These are phyloP conservation scores for Lentinula novae-zelandiae DNA, from an alignment of 1,284 basidiomycete genomes.

Conservation along the genomic window DNA sequence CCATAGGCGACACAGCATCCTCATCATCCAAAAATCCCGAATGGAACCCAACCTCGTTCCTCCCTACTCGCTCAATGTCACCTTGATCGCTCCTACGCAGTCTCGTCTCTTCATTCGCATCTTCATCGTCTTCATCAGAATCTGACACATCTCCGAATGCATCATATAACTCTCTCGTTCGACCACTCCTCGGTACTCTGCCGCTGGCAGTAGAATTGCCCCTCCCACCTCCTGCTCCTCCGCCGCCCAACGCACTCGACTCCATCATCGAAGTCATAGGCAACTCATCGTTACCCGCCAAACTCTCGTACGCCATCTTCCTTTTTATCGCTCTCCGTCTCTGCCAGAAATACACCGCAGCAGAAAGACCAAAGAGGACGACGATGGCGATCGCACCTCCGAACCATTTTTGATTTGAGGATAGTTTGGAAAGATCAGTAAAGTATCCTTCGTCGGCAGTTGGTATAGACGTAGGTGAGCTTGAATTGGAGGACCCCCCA, in stretches of 20 bases:
- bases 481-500: conserved; percentile 20
- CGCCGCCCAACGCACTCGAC: conserved; percentile 20
- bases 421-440: conserved; percentile 73
- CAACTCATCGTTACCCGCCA: conserved; percentile 59
- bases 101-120: conserved; percentile 62
- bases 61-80: neutral
- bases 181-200: neutral
- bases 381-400: conserved; percentile 74
- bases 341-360: conserved; percentile 71
- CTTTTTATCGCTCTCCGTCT: conserved; percentile 37
- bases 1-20: conserved; percentile 24
- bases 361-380: conserved; percentile 64
- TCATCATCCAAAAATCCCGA: conserved; percentile 68
- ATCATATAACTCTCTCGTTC: conserved; percentile 84
- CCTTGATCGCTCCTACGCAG: neutral
- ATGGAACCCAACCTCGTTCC: conserved; percentile 44
- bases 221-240: conserved; percentile 23
- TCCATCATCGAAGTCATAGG: conserved; percentile 61
- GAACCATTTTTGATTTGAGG: conserved; percentile 81
- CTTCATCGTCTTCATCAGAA: conserved; percentile 43
- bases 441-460: conserved; percentile 87
- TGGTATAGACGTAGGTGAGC: conserved; percentile 36
- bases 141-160: conserved; percentile 86
- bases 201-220: conserved; percentile 8
- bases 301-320: conserved; percentile 61